Evolutionary conservation across 148 eudicot genomes (phyloP).

Genomic region (Dysphania ambrosioides): DNA sequence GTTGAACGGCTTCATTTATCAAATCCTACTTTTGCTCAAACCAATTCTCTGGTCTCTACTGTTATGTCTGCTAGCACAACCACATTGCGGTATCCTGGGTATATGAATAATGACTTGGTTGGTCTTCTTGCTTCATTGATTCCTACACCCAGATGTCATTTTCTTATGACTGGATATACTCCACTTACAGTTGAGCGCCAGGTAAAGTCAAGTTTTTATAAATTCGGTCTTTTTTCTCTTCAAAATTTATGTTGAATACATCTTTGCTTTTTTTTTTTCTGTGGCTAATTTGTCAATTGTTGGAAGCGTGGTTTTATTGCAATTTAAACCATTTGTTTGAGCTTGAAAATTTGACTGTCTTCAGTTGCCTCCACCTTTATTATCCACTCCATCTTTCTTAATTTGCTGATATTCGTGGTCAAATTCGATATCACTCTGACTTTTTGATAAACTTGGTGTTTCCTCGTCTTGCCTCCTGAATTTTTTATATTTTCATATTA

Average conservation of each 20-base stretch:
- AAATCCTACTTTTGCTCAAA: slow-evolving; percentile 92
- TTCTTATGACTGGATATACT: slow-evolving; percentile 99
- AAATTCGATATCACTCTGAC: not conserved
- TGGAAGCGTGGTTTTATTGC: not conserved
- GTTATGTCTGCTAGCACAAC: slow-evolving; percentile 99
- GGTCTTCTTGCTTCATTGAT: slow-evolving; percentile 99
- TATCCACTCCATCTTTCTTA: not conserved
- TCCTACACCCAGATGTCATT: slow-evolving; percentile 99
- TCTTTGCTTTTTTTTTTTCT: not conserved
- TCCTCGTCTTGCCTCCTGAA: not conserved
- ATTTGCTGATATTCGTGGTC: not conserved
- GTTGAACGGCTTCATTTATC: slow-evolving; percentile 90
- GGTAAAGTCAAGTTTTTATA: slow-evolving; percentile 37
- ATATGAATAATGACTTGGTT: slow-evolving; percentile 99
- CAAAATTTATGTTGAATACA: not conserved
- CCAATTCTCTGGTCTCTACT: slow-evolving; percentile 94
- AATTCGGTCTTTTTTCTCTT: not conserved
- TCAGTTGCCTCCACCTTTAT: not conserved
- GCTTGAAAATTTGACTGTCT: not conserved
- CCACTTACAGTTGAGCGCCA: slow-evolving; percentile 99
- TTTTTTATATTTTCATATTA: not conserved
- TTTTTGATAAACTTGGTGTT: not conserved
- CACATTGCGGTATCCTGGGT: slow-evolving; percentile 95
- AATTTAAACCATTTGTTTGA: not conserved
- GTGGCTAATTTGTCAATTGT: not conserved